Base-by-base conservation (phyloP, 2,329 filamentous ascomycete species). In the Colletotrichum sp. region DNA sequence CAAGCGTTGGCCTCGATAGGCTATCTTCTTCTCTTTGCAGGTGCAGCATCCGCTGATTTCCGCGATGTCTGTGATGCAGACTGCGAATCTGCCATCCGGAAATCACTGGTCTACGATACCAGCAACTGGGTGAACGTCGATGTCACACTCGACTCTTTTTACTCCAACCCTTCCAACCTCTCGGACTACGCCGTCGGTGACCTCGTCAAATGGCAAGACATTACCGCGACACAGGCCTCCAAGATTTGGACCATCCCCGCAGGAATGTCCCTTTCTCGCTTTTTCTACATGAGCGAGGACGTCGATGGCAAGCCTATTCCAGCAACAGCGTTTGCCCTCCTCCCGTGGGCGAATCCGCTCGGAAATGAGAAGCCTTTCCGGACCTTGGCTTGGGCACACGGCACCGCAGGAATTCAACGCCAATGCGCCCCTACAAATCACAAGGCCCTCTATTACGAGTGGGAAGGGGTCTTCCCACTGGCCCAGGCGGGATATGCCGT, bases 311-410 rank as follows among this genome's bases (percentile, higher is more conserved):
- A 76, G 30, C 68, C 66, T 8, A 66, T 74, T 16, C 76, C 78
- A 1, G 70, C 77, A 7, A 75, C 66, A 5, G 78, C 74, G 16
- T 79, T 68, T 30, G 71, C 76, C 7, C 75, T 79, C 3, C 43
- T 76, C 16, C 78, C 78, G 3, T 78, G 30, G 34, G 36, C 68
- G 2, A 71, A 75, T 8, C 61, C 67, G 12, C 68, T 43, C 6
- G 62, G 62, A 27, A 60, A 64, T 16, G 72, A 75, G 43, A 32
- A 71, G 28, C 56, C 68, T 6, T 64, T 70, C 30, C 68, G 58
- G 3, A 56, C 79, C 2, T 8, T 80, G 5, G 80, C 78, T 12
- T 81, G 80, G 80, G 72, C 80, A 0, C 80, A 81, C 52, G 80
- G 80, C 0, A 81, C 80, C 3, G 78, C 79, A 10, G 80, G 80